Conservation (phyloP, 345 rosid species). For the Pistacia integerrima region DNA sequence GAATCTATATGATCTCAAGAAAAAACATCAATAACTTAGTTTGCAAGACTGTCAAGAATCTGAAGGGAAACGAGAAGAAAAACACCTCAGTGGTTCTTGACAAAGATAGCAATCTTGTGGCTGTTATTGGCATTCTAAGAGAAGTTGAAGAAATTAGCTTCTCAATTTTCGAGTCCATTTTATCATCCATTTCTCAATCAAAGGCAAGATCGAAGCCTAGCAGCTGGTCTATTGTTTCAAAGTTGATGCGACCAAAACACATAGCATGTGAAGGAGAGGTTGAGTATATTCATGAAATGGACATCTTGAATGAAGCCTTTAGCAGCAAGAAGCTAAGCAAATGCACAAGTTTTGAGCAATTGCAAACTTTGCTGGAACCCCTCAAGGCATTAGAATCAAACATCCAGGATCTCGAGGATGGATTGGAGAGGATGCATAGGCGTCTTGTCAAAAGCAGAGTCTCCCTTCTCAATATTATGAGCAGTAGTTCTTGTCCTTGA, state of each 20-base stretch:
- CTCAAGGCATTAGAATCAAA: too few species aligned
- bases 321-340: too few species aligned
- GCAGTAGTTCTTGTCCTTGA: too few species aligned
- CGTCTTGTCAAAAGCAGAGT: too few species aligned
- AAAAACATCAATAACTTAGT: slow-evolving; percentile 19
- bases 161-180: slow-evolving; percentile 13
- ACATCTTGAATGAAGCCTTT: not conserved
- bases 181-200: slow-evolving; percentile 14
- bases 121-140: slow-evolving; percentile 2
- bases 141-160: slow-evolving; percentile 12
- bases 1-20: slow-evolving; percentile 8
- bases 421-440: too few species aligned
- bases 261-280: not conserved
- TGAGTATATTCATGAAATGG: not conserved
- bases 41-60: not conserved
- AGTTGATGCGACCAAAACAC: slow-evolving; percentile 8
- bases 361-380: too few species aligned
- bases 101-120: not conserved
- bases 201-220: slow-evolving; percentile 1
- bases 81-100: not conserved
- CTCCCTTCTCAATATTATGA: too few species aligned
- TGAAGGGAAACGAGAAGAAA: slow-evolving; percentile 3
- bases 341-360: too few species aligned
- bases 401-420: too few species aligned
- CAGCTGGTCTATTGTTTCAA: slow-evolving; percentile 19